Evolutionary conservation across 257 asterid species (phyloP).

Genomic region (Leonotis leonurus): DNA sequence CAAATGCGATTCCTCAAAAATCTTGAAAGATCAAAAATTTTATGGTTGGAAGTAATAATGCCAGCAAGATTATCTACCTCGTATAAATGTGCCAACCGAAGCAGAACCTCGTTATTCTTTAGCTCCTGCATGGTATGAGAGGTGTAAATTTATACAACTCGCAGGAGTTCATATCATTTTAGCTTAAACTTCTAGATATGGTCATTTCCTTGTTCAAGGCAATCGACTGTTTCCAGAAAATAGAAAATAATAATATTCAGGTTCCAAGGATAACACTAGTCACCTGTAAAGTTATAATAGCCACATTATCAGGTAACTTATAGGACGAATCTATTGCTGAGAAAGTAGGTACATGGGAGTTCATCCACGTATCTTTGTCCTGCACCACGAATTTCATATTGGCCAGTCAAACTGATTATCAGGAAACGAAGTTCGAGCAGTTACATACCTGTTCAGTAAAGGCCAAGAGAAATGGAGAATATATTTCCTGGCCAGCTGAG

Average conservation of each 20-base stretch:
- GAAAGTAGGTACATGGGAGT: slow-evolving; percentile 29
- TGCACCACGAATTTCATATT: slow-evolving; percentile 19
- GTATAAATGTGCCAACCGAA: slow-evolving; percentile 53
- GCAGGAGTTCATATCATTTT: neutral
- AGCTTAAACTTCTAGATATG: slow-evolving; percentile 1
- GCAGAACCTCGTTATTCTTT: slow-evolving; percentile 34
- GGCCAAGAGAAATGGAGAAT: slow-evolving; percentile 53
- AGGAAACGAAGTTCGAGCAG: slow-evolving; percentile 5
- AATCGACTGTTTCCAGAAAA: neutral
- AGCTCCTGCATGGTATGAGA: slow-evolving; percentile 36
- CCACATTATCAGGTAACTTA: slow-evolving; percentile 44
- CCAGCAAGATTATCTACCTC: slow-evolving; percentile 34
- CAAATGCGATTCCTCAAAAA: neutral
- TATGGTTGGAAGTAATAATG: neutral
- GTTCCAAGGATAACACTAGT: neutral
- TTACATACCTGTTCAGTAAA: slow-evolving; percentile 42
- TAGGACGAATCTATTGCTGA: slow-evolving; percentile 49
- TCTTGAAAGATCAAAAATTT: neutral
- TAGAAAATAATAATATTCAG: neutral
- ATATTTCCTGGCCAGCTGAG: slow-evolving; percentile 53
- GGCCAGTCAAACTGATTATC: slow-evolving; percentile 7
- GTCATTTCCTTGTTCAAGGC: neutral
- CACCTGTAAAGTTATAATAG: slow-evolving; percentile 53
- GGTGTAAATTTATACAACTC: neutral
- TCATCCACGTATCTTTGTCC: slow-evolving; percentile 36